Evolutionary conservation across 163 green algal genomes (phyloP).

Genomic region (Trebouxia gelatinosa): DNA sequence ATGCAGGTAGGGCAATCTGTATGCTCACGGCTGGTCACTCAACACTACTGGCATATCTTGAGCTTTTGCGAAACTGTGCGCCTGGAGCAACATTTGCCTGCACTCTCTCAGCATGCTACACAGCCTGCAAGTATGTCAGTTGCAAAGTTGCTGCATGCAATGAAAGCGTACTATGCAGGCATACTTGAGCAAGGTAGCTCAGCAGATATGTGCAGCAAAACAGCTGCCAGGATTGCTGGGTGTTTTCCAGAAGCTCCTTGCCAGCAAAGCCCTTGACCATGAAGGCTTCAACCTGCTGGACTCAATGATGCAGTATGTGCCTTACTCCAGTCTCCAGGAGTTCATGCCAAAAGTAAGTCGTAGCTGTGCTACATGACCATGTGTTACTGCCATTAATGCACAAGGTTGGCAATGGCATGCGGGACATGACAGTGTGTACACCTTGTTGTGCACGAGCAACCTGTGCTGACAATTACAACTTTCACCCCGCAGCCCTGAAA

Average conservation of each 20-base stretch:
- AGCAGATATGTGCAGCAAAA: conserved; percentile 76
- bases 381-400: too few species aligned
- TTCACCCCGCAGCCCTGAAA: too few species aligned
- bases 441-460: too few species aligned
- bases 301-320: conserved; percentile 70
- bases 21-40: too few species aligned
- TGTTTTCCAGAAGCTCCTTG: conserved; percentile 91
- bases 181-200: conserved; percentile 79
- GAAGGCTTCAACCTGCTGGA: conserved; percentile 91
- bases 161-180: conserved; percentile 52
- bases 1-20: conserved; percentile 84
- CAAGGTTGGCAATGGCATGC: too few species aligned
- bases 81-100: not conserved
- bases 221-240: conserved; percentile 73
- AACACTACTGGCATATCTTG: too few species aligned
- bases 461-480: too few species aligned
- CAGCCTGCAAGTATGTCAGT: not conserved
- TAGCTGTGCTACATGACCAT: not conserved
- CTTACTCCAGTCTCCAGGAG: conserved; percentile 48
- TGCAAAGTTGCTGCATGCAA: not conserved
- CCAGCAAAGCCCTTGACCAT: conserved; percentile 80
- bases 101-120: not conserved
- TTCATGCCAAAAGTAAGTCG: conserved; percentile 35
- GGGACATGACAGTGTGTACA: too few species aligned
- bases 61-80: not conserved